Evolutionary conservation across 257 asterid genomes (phyloP).

Genomic region (Oldenlandia corymbosa): DNA sequence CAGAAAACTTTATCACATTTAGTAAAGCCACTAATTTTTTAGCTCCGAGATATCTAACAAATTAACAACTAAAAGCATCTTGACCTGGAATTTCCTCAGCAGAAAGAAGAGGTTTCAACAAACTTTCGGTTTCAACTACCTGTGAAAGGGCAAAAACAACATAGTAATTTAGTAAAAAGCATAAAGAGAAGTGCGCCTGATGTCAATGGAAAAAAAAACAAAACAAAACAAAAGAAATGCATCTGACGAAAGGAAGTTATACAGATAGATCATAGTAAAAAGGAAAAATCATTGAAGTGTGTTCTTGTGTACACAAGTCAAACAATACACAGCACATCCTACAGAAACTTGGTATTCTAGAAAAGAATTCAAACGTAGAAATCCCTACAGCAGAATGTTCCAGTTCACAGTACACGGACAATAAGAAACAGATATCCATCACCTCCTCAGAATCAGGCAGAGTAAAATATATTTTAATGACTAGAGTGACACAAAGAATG

Average conservation of each 20-base stretch:
- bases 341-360: not conserved
- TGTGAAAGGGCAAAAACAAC: conserved; percentile 27
- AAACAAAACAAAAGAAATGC: too few relatives aligned
- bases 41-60: not conserved
- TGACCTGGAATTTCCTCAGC: conserved; percentile 75
- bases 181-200: not conserved
- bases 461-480: not conserved
- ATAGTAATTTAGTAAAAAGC: not conserved
- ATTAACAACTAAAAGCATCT: conserved; percentile 9
- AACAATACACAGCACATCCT: not conserved
- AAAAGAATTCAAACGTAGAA: not conserved
- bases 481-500: not conserved
- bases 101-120: conserved; percentile 69
- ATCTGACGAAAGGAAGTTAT: not conserved
- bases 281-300: not conserved
- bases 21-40: not conserved
- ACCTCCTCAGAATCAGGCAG: not conserved
- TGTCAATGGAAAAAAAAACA: too few relatives aligned
- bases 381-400: not conserved
- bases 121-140: conserved; percentile 81
- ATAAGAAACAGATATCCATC: not conserved
- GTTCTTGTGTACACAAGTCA: not conserved
- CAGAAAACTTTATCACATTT: not conserved
- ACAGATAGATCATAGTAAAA: not conserved
- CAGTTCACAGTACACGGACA: not conserved